Evolutionary conservation across 345 rosid species (phyloP).

Genomic region (Cochlearia excelsa): DNA sequence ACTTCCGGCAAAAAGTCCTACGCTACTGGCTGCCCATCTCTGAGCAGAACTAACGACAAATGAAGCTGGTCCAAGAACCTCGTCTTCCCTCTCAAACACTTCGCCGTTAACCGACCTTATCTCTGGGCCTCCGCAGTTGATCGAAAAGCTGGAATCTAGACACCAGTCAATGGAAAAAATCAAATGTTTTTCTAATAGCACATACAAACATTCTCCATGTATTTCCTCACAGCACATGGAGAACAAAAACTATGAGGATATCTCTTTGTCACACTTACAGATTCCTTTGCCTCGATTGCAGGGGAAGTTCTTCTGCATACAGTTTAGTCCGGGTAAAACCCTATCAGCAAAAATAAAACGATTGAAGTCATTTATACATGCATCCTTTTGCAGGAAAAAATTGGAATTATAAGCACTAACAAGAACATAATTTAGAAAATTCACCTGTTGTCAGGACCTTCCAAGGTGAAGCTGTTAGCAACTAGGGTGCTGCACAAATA

Average conservation of each 20-base stretch:
- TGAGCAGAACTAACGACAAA: constrained; percentile 40
- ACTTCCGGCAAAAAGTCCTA: constrained; percentile 41
- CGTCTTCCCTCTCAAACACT: constrained; percentile 49
- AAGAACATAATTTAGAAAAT: constrained; percentile 1
- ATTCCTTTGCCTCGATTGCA: constrained; percentile 52
- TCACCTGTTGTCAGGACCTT: constrained; percentile 46
- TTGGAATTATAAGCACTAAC: not conserved
- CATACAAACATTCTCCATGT: constrained; percentile 2
- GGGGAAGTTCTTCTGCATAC: constrained; percentile 66
- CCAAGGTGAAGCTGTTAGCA: constrained; percentile 62
- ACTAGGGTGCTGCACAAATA: constrained; percentile 62
- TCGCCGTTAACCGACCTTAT: constrained; percentile 37
- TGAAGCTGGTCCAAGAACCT: constrained; percentile 56
- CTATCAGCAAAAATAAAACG: constrained; percentile 22
- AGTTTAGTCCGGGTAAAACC: constrained; percentile 49
- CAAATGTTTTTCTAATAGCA: not conserved
- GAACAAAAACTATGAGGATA: not conserved
- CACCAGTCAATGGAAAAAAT: not conserved
- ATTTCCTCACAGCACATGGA: not conserved
- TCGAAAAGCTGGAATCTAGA: constrained; percentile 55
- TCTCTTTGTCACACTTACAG: constrained; percentile 46
- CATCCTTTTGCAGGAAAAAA: constrained; percentile 8
- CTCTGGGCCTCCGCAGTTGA: constrained; percentile 68
- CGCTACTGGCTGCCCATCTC: constrained; percentile 59
- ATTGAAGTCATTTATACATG: not conserved